Base-by-base conservation (phyloP, 148 eudicot species). In the Silene conica region DNA sequence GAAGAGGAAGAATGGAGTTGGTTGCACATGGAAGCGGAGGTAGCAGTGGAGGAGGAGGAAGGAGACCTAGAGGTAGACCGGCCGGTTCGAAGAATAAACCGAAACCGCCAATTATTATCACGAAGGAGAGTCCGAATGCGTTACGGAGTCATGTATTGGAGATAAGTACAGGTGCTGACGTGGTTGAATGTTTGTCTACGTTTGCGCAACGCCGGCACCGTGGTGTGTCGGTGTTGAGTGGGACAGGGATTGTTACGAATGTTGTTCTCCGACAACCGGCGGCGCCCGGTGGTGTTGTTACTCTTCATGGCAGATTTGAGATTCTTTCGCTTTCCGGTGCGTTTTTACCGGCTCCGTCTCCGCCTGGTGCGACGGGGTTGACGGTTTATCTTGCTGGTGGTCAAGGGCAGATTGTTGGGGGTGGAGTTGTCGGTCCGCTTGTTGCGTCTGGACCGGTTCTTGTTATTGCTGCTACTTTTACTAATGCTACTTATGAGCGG, bases 371-470 rank as follows among this genome's bases (percentile, higher is more conserved):
- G 0, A 88, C 86, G 0, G 89, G 89, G 7, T 52, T 90, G 76
- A 87, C 89, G 1, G 92, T 90, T 22, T 90, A 86, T 70, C 74
- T 90, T 20, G 87, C 89, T 0, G 96, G 92, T 1, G 87, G 90
- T 6, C 92, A 88, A 66, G 96, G 92, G 59, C 92, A 90, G 81
- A 90, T 90, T 0, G 92, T 90, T 16, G 96, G 96, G 0, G 96
- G 96, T 1, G 69, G 72, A 8, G 96, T 90, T 22, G 83, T 83
- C 12, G 96, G 90, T 0, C 75, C 85, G 0, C 71, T 90, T 63
- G 61, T 87, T 43, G 96, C 96, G 0, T 85, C 90, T 0, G 92
- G 96, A 16, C 96, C 92, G 0, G 92, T 90, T 12, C 78, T 90
- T 70, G 96, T 90, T 8, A 79, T 90, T 26, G 92, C 96, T 1